Percentiles rank a stretch among this genome's conserved stretches.
phyloP scores from a whole-genome alignment of 306 rosid species.

The Gillenia trifoliata region DNA sequence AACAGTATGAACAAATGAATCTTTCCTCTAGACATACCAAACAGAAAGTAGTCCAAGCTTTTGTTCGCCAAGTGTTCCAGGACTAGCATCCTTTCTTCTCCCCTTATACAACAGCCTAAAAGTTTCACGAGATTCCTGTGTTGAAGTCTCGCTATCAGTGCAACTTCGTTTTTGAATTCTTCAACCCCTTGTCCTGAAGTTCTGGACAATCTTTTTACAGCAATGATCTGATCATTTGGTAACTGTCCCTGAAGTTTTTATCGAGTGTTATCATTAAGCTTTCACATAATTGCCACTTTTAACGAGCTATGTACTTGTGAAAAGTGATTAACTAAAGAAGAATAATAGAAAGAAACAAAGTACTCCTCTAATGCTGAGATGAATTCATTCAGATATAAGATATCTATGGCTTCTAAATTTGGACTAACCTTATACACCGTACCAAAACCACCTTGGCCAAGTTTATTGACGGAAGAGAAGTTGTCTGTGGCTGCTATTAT shows the following conservation, averaged over 20 bases:
- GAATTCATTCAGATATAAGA: background rate
- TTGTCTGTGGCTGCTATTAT: slow-evolving; percentile 5
- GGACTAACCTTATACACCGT: slow-evolving; percentile 5
- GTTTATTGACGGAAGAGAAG: slow-evolving; percentile 12
- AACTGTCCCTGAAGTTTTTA: slow-evolving; percentile 11
- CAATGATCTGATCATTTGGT: slow-evolving; percentile 7
- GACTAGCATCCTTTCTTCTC: slow-evolving; percentile 50
- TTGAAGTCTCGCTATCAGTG: slow-evolving; percentile 55
- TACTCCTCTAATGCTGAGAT: background rate
- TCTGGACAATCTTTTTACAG: slow-evolving; percentile 48
- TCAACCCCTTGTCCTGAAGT: slow-evolving; percentile 50
- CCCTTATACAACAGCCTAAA: slow-evolving; percentile 45
- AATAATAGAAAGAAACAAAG: background rate
- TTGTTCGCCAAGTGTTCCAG: slow-evolving; percentile 56
- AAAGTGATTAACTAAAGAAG: too few species aligned
- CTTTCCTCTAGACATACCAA: slow-evolving; percentile 28
- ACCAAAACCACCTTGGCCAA: slow-evolving; percentile 26
- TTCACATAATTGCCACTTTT: background rate
- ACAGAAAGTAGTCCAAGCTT: slow-evolving; percentile 48
- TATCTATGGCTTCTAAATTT: background rate
- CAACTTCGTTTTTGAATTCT: slow-evolving; percentile 55
- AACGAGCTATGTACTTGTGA: too few species aligned
- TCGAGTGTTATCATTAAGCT: background rate
- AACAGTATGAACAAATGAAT: background rate
- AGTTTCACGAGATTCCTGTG: slow-evolving; percentile 64